phyloP scores from a whole-genome alignment of 2,329 filamentous ascomycete genomes.

The Penicillium hordei region DNA sequence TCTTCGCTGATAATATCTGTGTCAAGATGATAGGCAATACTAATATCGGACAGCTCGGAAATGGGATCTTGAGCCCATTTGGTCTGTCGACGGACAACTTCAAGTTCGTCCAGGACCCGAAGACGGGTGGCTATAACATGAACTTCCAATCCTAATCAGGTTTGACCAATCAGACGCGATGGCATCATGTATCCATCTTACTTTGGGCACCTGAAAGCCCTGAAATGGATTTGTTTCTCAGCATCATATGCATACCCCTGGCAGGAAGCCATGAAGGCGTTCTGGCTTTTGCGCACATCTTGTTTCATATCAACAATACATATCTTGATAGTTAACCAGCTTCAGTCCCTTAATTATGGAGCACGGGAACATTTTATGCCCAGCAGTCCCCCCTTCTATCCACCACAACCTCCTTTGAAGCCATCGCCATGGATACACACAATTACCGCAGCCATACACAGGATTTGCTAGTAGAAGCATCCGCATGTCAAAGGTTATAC shows the following conservation, averaged over 20 bases:
- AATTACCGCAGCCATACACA: background rate
- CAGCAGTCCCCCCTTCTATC: background rate
- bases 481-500: too few species aligned
- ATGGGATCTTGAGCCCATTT: conserved; percentile 89
- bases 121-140: conserved; percentile 89
- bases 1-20: background rate
- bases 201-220: background rate
- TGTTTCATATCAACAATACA: background rate
- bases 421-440: background rate
- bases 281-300: background rate
- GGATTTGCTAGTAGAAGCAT: background rate
- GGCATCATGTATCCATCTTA: background rate
- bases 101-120: conserved; percentile 87
- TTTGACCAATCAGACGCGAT: background rate
- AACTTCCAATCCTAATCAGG: conserved; percentile 60
- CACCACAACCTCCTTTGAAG: background rate
- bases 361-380: background rate
- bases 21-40: conserved; percentile 4
- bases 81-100: conserved; percentile 93
- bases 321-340: background rate
- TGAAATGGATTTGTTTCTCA: background rate
- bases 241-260: conserved; percentile 1
- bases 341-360: background rate
- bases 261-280: conserved; percentile 9
- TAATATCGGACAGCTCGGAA: conserved; percentile 63